Percentiles rank a stretch among this genome's conserved stretches.
Conservation (phyloP, 345 rosid species). For the Gossypium australe region DNA sequence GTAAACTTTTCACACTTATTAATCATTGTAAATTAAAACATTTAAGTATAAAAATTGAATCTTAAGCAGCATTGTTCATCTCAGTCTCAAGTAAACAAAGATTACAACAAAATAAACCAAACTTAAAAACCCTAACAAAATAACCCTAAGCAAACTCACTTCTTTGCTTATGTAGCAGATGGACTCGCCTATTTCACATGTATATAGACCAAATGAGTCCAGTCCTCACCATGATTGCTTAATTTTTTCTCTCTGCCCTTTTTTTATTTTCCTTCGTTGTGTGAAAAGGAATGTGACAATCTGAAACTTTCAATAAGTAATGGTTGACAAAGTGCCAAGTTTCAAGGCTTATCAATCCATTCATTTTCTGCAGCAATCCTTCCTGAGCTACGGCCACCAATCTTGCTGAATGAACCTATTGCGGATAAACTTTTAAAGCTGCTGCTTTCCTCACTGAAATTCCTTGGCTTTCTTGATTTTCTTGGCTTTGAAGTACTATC, state of each 20-base stretch:
- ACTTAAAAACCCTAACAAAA: conserved; percentile 25
- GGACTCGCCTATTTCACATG: conserved; percentile 13
- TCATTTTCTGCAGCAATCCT: conserved; percentile 49
- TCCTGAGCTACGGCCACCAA: conserved; percentile 52
- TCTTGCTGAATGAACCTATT: conserved; percentile 53
- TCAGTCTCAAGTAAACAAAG: conserved; percentile 31
- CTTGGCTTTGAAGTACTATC: conserved; percentile 55
- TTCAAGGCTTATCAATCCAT: conserved; percentile 47
- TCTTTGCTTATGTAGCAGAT: conserved; percentile 28
- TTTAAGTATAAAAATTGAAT: too few species aligned
- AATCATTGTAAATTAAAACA: too few species aligned
- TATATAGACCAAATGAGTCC: conserved; percentile 28
- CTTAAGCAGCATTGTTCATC: too few species aligned
- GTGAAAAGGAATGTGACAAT: conserved; percentile 15
- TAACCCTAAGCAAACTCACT: conserved; percentile 21
- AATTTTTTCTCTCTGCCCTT: neutral
- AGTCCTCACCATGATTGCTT: conserved; percentile 15
- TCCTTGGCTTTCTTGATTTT: conserved; percentile 58
- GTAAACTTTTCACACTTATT: too few species aligned
- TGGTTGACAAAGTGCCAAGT: neutral
- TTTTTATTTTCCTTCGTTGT: neutral
- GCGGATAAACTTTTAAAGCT: conserved; percentile 82
- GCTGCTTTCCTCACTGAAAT: conserved; percentile 86
- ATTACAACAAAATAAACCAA: conserved; percentile 35
- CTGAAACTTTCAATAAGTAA: conserved; percentile 13